phyloP scores from a whole-genome alignment of 73 alveolate species.

The Paramecium octaurelia region DNA sequence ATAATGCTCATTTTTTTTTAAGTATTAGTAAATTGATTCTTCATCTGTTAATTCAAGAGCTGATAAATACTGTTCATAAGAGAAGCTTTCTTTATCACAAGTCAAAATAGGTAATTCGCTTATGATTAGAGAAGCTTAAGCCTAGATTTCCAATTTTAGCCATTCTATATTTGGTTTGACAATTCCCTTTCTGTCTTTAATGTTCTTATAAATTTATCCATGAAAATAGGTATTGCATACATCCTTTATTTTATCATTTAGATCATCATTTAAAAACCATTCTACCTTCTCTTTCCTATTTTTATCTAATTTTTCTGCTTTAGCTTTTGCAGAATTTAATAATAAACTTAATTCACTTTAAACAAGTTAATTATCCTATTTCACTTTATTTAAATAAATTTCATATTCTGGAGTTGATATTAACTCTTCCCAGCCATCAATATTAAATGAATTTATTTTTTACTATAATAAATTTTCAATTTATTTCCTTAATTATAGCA shows the following conservation, averaged over 20 bases:
- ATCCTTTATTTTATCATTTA: background rate
- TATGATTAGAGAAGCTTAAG: background rate
- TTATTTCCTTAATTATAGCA: background rate
- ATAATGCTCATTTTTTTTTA: conserved; percentile 1
- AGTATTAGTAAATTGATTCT: background rate
- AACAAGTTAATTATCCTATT: background rate
- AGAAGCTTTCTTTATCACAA: background rate
- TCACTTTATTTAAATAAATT: background rate
- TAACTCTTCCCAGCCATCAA: background rate
- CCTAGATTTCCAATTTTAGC: background rate
- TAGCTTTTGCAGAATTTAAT: background rate
- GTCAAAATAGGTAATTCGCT: background rate
- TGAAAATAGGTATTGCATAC: background rate
- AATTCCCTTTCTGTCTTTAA: conserved; percentile 29
- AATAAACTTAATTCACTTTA: background rate
- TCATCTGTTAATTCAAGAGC: background rate
- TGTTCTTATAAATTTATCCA: background rate
- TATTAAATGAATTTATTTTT: background rate
- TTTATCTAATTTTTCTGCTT: background rate
- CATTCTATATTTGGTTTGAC: background rate
- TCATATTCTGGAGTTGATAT: background rate
- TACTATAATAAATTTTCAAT: background rate
- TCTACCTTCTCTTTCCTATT: background rate
- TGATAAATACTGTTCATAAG: background rate
- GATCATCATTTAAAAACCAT: conserved; percentile 32